Evolutionary conservation across 345 rosid species (phyloP).

Genomic region (Murraya paniculata): DNA sequence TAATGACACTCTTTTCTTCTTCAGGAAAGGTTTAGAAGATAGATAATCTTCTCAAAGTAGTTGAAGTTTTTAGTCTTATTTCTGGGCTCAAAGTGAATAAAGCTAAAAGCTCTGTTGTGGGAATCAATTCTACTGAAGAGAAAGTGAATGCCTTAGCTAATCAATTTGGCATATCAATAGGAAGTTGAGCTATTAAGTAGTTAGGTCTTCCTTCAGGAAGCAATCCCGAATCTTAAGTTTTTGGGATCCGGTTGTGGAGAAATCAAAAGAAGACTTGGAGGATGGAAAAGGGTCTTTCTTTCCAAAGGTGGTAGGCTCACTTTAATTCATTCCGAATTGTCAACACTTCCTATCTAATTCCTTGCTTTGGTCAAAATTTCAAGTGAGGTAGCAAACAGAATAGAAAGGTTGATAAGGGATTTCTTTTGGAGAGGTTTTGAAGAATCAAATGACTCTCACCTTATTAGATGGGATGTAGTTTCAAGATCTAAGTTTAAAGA

Average conservation of each 20-base stretch:
- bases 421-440: neutral
- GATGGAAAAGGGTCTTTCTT: neutral
- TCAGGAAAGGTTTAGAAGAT: no score
- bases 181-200: neutral
- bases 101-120: neutral
- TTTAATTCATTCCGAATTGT: no score
- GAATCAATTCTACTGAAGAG: neutral
- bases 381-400: neutral
- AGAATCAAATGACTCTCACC: neutral
- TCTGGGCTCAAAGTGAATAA: neutral
- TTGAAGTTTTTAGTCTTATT: neutral
- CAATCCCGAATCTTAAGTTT: neutral
- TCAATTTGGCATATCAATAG: neutral
- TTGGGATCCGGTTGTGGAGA: neutral
- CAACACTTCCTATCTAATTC: no score
- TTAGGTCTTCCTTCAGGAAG: neutral
- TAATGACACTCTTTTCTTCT: neutral
- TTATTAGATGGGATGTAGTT: no score
- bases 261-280: neutral
- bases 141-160: neutral
- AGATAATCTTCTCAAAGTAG: neutral
- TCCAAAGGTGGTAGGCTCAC: neutral
- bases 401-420: neutral
- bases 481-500: no score
- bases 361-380: neutral